Percentiles rank a stretch among this genome's conserved stretches.
phyloP scores from a whole-genome alignment of 805 yeast genomes.

The Cyberlindnera meyerae region DNA sequence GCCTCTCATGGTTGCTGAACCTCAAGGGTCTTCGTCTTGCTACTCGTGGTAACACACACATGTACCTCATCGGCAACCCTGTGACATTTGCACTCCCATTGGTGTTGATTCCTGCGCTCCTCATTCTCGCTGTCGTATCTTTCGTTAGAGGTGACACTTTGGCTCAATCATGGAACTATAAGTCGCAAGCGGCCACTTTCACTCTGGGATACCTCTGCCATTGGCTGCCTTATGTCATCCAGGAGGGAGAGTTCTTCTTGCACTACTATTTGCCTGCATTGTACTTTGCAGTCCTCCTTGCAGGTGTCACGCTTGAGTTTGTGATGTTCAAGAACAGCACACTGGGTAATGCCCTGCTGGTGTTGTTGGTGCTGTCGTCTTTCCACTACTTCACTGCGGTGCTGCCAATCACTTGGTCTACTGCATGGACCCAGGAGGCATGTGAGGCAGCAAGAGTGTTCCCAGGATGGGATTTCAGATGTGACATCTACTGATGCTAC shows the following conservation, averaged over 20 bases:
- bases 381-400: slow-evolving; percentile 25
- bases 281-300: slow-evolving; percentile 42
- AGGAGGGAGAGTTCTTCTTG: slow-evolving; percentile 31
- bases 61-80: slow-evolving; percentile 64
- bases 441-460: slow-evolving; percentile 37
- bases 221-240: slow-evolving; percentile 47
- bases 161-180: slow-evolving; percentile 10
- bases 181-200: slow-evolving; percentile 24
- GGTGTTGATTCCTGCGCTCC: slow-evolving; percentile 27
- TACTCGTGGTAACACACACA: slow-evolving; percentile 37
- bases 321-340: slow-evolving; percentile 27
- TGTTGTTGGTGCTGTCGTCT: slow-evolving; percentile 15
- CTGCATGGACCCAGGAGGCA: slow-evolving; percentile 37
- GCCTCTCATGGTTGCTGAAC: slow-evolving; percentile 59
- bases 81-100: slow-evolving; percentile 48
- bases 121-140: slow-evolving; percentile 18
- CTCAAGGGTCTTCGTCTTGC: slow-evolving; percentile 57
- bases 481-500: slow-evolving; percentile 26
- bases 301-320: slow-evolving; percentile 42
- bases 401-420: slow-evolving; percentile 45
- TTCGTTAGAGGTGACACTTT: slow-evolving; percentile 24
- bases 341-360: slow-evolving; percentile 28
- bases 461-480: slow-evolving; percentile 40
- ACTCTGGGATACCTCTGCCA: slow-evolving; percentile 54
- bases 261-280: slow-evolving; percentile 48